These are phyloP conservation scores for Claviceps sp. DNA, from an alignment of 2,329 filamentous ascomycete genomes.

Conservation along the genomic window DNA sequence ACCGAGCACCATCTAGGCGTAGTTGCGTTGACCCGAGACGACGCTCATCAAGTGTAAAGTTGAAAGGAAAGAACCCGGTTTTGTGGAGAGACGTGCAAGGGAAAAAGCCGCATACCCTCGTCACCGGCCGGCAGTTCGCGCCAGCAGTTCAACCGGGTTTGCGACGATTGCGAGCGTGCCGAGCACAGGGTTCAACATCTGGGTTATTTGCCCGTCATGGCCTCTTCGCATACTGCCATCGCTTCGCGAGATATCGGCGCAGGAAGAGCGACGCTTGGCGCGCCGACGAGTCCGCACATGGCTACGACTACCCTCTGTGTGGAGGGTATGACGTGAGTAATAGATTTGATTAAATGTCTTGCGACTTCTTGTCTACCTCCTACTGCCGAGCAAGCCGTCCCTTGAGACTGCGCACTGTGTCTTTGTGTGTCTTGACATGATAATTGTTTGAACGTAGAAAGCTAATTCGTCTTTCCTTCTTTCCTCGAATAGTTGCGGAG, in stretches of 20 bases:
- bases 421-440: not conserved
- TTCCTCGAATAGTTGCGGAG: slow-evolving; percentile 56
- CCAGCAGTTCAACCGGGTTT: not conserved
- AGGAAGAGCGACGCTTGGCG: slow-evolving; percentile 8
- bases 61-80: no score
- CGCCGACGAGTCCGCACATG: slow-evolving; percentile 44
- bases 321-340: slow-evolving; percentile 66
- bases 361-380: not conserved
- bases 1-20: not conserved
- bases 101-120: not conserved
- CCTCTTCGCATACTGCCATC: slow-evolving; percentile 35
- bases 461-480: not conserved
- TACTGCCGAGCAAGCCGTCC: slow-evolving; percentile 19
- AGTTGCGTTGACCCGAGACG: slow-evolving; percentile 3
- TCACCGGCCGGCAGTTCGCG: not conserved
- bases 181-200: not conserved
- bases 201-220: slow-evolving; percentile 25
- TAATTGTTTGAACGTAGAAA: not conserved
- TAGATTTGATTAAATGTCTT: not conserved
- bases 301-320: slow-evolving; percentile 85
- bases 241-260: slow-evolving; percentile 25
- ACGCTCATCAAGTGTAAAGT: not conserved
- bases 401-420: slow-evolving; percentile 8
- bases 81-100: not conserved
- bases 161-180: not conserved